Evolutionary conservation across 495 filamentous ascomycete genomes (phyloP), one percentile per base, ranked within the genome.

Genomic region (Daldinia vernicosa): DNA sequence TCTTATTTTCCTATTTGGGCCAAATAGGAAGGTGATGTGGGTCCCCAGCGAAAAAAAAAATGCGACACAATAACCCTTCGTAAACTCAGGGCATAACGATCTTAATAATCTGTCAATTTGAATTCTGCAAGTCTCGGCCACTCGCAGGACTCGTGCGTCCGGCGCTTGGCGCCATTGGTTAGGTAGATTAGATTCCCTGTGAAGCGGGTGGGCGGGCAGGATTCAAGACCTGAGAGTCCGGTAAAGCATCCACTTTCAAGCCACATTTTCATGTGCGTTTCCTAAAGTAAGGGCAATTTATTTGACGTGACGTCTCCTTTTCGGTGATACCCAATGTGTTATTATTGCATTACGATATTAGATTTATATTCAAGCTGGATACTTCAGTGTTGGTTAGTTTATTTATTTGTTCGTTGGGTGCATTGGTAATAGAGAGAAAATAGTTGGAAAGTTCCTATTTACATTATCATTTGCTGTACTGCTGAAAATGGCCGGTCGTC

Each of bases 401-500:
- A 45, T 22, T 45, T 45, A 22, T 19, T 19, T 8, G 4, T 17
- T 43, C 39, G 9, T 24, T 11, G 8, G 7, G n/a, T 17, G 3
- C 9, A 45, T 47, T 24, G 8, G 43, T 14, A 47, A 26, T 9
- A 0, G 9, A 22, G 43, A 22, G 19, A 12, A 22, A 47, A 4
- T 4, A 47, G 2, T 24, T 47, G 1, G 8, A 8, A 35, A 15
- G 11, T 22, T 30, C 4, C 12, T 17, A 22, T 15, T n/a, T n/a
- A 28, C 6, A 27, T 14, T 17, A 6, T 60, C 47, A 4, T 61
- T 67, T 2, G 33, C 43, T 54, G 35, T 64, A 30, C 26, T 55
- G 1, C 33, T 35, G 39, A 47, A 63, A 72, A 72, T 79, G 76
- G 68, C 70, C 37, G 5, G 47, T 72, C 84, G 74, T 55, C 93